phyloP scores from a whole-genome alignment of 139 green algal species.

The Chlamydomonas applanata region DNA sequence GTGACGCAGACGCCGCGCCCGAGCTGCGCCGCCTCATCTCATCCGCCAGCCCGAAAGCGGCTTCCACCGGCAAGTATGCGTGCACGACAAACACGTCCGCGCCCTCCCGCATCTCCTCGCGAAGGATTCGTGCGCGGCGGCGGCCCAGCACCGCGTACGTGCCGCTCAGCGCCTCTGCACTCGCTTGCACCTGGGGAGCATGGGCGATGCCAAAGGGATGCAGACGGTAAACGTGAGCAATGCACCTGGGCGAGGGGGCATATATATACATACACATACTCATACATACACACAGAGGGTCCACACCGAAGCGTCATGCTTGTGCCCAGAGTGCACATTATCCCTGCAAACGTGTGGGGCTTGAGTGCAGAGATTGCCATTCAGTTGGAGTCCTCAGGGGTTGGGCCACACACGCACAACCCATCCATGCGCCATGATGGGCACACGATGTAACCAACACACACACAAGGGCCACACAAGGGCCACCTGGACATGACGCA shows the following conservation, averaged over 20 bases:
- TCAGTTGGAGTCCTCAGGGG: no score
- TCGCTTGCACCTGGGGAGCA: conserved; percentile 20
- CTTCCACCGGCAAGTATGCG: conserved; percentile 85
- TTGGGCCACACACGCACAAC: no score
- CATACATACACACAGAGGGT: not conserved
- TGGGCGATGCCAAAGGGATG: not conserved
- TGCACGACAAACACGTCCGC: conserved; percentile 83
- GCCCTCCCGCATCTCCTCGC: conserved; percentile 93
- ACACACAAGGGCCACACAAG: no score
- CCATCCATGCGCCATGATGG: no score
- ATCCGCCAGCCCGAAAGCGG: conserved; percentile 92
- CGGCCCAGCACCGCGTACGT: conserved; percentile 86
- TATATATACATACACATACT: not conserved
- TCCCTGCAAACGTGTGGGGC: no score
- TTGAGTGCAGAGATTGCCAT: no score
- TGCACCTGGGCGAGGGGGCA: no score
- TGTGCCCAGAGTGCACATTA: no score
- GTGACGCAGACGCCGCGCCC: conserved; percentile 79
- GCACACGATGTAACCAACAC: no score
- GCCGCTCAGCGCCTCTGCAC: conserved; percentile 62
- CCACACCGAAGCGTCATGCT: not conserved
- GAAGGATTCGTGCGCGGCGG: conserved; percentile 76
- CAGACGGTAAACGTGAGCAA: not conserved
- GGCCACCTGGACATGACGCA: no score
- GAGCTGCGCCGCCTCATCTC: conserved; percentile 84